Base-by-base conservation (phyloP, 192 early-diverging fungal species). In the Neocallimastix lanati region DNA sequence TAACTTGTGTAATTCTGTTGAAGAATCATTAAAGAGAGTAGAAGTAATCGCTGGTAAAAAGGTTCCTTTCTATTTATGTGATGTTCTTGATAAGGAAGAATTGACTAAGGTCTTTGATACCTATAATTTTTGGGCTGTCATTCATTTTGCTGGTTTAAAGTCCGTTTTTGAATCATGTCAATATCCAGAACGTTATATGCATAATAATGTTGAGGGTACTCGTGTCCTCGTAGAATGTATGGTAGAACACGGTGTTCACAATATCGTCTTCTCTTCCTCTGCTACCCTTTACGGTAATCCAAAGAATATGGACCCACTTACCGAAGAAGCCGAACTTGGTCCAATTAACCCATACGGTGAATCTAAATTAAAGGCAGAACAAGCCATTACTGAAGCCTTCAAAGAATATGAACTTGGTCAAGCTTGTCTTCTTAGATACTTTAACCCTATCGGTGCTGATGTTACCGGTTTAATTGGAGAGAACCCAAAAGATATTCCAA, bases 371-470 rank as follows among this genome's bases (percentile, higher is more conserved):
- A 94, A 90, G 83, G 91, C 93, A 78, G 96, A 98, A 83, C 85
- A 29, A 85, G 37, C 25, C 28, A 50, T 83, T 28, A 58, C 29
- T 38, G 78, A 79, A 29, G 4, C 7, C 13, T 79, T 79, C 58
- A 79, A 83, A 50, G 40, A 50, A 50, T 50, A 50, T 21, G 40
- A 50, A 16, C 3, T 21, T 7, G 40, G 40, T 50, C 40, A 50
- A 50, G 77, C 84, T 38, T 76, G 86, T 87, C 58, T 90, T 83
- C 81, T 87, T 27, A 85, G 97, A n/a, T 98, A 96, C 85, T 98
- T 98, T 79, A 98, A 98, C 86, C 93, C 97, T 27, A 92, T 92
- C 9, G 96, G 97, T 58, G 97, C 97, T 9, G 94, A 98, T 85
- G 90, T 86, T 77, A 88, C 92, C 29, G 96, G 96, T 36, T 88